A percentile compares a stretch with the other conserved stretches of the same genome.
These are phyloP conservation scores for Lipomyces yamanashiensis DNA, from an alignment of 805 yeast genomes.

Conservation along the genomic window DNA sequence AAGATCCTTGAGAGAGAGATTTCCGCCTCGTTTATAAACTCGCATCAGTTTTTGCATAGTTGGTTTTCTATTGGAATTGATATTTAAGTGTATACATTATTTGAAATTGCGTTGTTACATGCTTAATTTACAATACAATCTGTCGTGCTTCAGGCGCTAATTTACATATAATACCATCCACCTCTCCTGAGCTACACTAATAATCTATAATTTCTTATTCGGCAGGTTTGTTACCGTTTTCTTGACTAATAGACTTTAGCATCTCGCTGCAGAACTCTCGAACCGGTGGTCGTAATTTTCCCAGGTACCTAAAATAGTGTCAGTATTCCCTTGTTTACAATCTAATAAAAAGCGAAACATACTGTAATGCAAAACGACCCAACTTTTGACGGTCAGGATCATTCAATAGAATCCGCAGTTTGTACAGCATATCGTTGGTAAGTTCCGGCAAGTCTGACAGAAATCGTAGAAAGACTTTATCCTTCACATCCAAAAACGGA, in stretches of 20 bases:
- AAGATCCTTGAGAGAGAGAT: not conserved
- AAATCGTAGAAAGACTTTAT: constrained; percentile 79
- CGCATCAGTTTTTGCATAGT: too few species aligned
- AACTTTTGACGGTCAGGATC: constrained; percentile 83
- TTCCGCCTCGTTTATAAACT: constrained; percentile 8
- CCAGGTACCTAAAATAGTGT: constrained; percentile 12
- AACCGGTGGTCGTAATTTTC: constrained; percentile 32
- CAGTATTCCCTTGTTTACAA: not conserved
- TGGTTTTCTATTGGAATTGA: too few species aligned
- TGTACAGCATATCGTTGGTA: constrained; percentile 62
- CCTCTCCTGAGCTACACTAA: too few species aligned
- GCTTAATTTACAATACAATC: not conserved
- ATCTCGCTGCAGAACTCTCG: constrained; percentile 11
- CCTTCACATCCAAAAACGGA: constrained; percentile 81
- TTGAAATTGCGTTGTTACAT: too few species aligned
- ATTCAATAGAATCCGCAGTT: constrained; percentile 71
- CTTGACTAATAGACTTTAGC: not conserved
- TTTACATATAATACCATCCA: not conserved
- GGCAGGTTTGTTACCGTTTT: not conserved
- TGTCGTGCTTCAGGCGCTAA: not conserved
- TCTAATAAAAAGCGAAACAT: constrained; percentile 9
- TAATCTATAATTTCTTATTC: not conserved
- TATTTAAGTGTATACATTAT: too few species aligned
- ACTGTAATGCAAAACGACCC: constrained; percentile 83
- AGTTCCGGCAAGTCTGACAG: constrained; percentile 86